Percentiles rank a stretch among this genome's conserved stretches.
These are phyloP conservation scores for Tillandsia leiboldiana DNA, from an alignment of 176 grass and related monocot species.

Conservation along the genomic window DNA sequence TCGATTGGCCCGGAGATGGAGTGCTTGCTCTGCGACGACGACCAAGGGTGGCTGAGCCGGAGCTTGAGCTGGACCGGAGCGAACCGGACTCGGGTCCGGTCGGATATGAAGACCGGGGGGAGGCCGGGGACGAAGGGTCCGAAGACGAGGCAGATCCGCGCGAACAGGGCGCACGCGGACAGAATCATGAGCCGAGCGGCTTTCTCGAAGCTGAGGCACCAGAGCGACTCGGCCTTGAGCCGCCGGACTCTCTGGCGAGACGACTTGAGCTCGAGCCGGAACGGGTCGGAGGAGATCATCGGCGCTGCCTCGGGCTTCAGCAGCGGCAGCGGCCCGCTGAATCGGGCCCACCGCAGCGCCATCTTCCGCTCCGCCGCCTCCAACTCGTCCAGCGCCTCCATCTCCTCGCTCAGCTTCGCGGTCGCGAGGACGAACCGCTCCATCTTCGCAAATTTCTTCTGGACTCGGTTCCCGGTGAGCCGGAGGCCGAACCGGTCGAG, in stretches of 20 bases:
- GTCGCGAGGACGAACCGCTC: constrained; percentile 51
- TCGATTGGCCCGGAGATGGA: constrained; percentile 58
- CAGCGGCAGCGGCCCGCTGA: constrained; percentile 63
- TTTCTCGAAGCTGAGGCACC: constrained; percentile 60
- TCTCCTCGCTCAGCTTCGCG: constrained; percentile 54
- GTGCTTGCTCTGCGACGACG: constrained; percentile 20
- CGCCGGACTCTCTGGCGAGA: constrained; percentile 53
- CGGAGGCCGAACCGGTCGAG: constrained; percentile 38
- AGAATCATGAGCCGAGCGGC: constrained; percentile 54
- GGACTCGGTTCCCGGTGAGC: constrained; percentile 9
- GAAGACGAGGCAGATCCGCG: constrained; percentile 56
- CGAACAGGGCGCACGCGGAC: constrained; percentile 52
- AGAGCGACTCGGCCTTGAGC: constrained; percentile 72
- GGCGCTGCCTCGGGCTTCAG: not conserved
- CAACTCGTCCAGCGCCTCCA: constrained; percentile 61
- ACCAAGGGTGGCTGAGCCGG: constrained; percentile 13
- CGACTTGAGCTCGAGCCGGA: constrained; percentile 52
- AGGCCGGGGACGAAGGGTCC: constrained; percentile 32
- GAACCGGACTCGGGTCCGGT: constrained; percentile 24
- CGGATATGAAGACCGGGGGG: constrained; percentile 12
- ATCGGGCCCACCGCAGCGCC: constrained; percentile 31
- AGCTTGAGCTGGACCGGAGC: constrained; percentile 23
- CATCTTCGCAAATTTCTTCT: constrained; percentile 60
- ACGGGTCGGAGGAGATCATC: constrained; percentile 16
- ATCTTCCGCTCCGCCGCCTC: constrained; percentile 62